Base-by-base conservation (phyloP, 2,329 filamentous ascomycete species). In the Ophiostoma novo-ulmi region DNA sequence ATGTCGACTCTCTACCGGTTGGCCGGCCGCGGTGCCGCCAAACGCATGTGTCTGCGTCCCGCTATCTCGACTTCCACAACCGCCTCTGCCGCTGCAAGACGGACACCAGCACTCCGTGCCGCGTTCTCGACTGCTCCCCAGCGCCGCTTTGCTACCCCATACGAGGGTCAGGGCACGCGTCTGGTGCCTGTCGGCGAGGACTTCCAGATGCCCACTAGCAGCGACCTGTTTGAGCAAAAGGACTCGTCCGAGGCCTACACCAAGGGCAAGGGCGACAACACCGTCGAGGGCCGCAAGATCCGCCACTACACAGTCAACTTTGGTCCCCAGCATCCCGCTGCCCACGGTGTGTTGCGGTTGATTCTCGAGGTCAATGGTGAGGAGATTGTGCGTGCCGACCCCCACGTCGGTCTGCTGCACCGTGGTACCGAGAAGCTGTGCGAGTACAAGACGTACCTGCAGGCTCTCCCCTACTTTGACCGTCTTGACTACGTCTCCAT, bases 241-340 rank as follows among this genome's bases (percentile, higher is more conserved):
- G 17, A 70, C 36, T 64, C 70, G 22, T 22, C 72, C 31, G 68
- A 70, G 36, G 79, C 80, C 71, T 80, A 80, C 73, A 75, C 77
- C 73, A 79, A 81, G 74, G 36, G 35, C 64, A 81, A 85, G 76
- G 67, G 48, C 75, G 83, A 85, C 74, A 82, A 81, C 76, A 82
- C 81, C 71, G 79, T 87, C 73, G 80, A 79, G 74, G 80, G 82
- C 81, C 90, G 94, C 81, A 98, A 97, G 87, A 91, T 99, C 80
- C 89, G 95, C 75, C 95, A 99, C 83, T 99, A 99, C 84, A 99
- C 95, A 7, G 94, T 99, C 85, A 99, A 99, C 86, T 99, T 99
- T 78, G 95, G 95, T 71, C 95, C 95, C 74, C 95, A 99, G 86
- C 95, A 99, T 85, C 95, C 95, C 55, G 95, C 95, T 75, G 96